A percentile compares a stretch with the other conserved stretches of the same genome.
Evolutionary conservation across 306 rosid species (phyloP).

Genomic region (Trifolium pratense): DNA sequence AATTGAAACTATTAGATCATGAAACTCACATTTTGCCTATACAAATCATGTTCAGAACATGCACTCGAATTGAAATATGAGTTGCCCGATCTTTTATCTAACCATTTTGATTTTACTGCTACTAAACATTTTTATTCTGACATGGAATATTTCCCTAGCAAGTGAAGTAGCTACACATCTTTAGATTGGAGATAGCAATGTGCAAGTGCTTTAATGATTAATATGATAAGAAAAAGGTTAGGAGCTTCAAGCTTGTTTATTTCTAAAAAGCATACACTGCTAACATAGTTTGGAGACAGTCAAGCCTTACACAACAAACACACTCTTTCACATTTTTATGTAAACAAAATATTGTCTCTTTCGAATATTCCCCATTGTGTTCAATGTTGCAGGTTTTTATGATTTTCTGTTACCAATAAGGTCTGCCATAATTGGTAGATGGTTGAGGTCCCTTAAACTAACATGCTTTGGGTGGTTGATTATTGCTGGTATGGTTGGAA

Average conservation of each 20-base stretch:
- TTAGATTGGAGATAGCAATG: background rate
- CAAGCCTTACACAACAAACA: background rate
- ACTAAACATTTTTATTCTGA: too few relatives aligned
- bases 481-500: background rate
- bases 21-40: background rate
- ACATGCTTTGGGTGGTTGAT: background rate
- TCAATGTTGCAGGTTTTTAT: background rate
- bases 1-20: background rate
- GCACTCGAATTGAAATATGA: background rate
- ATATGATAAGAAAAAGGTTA: slow-evolving; percentile 1
- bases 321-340: background rate
- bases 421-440: background rate
- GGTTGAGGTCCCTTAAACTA: background rate
- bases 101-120: background rate
- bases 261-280: background rate
- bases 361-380: background rate
- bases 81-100: background rate
- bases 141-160: too few relatives aligned
- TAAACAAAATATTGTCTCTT: background rate
- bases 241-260: background rate
- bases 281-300: background rate
- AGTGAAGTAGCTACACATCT: background rate
- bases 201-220: background rate
- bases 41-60: background rate
- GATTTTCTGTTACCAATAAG: background rate